Base-by-base conservation (phyloP, 805 yeast genomes). In the Teunomyces lycoperdinae region DNA sequence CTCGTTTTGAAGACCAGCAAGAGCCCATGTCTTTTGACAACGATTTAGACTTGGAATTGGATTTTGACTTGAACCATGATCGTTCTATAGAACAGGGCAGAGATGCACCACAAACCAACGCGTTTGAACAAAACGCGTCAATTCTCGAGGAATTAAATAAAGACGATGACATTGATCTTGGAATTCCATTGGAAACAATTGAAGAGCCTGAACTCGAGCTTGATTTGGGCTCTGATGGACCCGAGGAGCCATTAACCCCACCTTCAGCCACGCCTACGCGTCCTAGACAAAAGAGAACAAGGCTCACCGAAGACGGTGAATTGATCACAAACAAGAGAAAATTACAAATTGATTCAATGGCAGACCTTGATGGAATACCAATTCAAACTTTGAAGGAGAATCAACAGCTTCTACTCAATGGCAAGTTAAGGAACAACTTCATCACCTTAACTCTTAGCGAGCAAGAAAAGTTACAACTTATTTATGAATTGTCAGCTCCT, bases 71-170 rank as follows among this genome's bases (percentile, higher is more conserved):
- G 13, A 74, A 57, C 31, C 60, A 61, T 36, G 63, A 57, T 34
- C 66, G 57, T 9, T 79, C 84, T 5, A 70, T 81, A 33, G 87
- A 82, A 62, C 60, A 75, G 10, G 85, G 84, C 2, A 73, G 86
- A 64, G 75, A 71, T 45, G 68, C 58, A 1, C 52, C 55, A 1
- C 54, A 48, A 9, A 30, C 51, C 30, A 48, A 51, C 8, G 56
- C 52, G 16, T 55, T 56, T 14, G 59, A 60, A 9, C 62, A 54
- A 9, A 70, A 67, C 27, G 53, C 58, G 30, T 62, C 70, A 8
- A 28, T 57, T 6, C 44, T 63, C 20, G 43, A 46, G 3, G 61
- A 53, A 9, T 43, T 63, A n/a, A 54, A 55, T 26, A 50, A 53
- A 17, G 58, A 48, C 29, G 50, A 56, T 13, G 62, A 58, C 24